Conservation (phyloP, 345 rosid species). For the Eutrema heterophyllum region DNA sequence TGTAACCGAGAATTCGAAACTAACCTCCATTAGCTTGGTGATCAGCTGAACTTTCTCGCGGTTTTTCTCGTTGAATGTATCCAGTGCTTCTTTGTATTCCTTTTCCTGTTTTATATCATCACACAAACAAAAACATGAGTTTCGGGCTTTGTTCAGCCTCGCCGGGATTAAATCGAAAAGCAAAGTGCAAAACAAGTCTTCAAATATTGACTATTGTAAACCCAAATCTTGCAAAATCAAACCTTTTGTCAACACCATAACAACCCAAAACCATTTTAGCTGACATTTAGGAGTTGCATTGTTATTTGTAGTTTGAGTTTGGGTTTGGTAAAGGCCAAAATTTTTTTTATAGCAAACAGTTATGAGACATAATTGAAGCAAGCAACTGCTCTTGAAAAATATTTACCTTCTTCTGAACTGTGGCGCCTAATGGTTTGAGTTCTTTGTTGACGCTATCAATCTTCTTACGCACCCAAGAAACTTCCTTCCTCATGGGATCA, state of each 20-base stretch:
- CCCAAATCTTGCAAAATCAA: background rate
- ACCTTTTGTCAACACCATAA: conserved; percentile 10
- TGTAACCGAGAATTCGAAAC: conserved; percentile 9
- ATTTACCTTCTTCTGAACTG: conserved; percentile 84
- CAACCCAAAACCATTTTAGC: background rate
- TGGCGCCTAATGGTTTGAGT: conserved; percentile 74
- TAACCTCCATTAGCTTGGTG: conserved; percentile 81
- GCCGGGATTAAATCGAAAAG: background rate
- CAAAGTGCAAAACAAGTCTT: background rate
- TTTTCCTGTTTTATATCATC: conserved; percentile 50
- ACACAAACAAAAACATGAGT: conserved; percentile 4
- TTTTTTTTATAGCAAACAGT: background rate
- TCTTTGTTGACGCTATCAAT: conserved; percentile 89
- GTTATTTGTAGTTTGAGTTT: too few relatives aligned
- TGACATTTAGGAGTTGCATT: conserved; percentile 4
- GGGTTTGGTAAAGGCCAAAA: conserved; percentile 2
- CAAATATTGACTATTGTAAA: background rate
- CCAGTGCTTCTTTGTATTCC: conserved; percentile 82
- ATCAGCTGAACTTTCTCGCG: conserved; percentile 79
- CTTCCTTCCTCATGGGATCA: conserved; percentile 98
- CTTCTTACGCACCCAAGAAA: conserved; percentile 70
- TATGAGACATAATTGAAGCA: background rate
- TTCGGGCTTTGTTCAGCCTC: background rate
- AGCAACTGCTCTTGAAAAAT: background rate
- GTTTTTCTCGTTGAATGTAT: conserved; percentile 73